phyloP scores from a whole-genome alignment of 495 filamentous ascomycete species.

The Amorphotheca resinae region DNA sequence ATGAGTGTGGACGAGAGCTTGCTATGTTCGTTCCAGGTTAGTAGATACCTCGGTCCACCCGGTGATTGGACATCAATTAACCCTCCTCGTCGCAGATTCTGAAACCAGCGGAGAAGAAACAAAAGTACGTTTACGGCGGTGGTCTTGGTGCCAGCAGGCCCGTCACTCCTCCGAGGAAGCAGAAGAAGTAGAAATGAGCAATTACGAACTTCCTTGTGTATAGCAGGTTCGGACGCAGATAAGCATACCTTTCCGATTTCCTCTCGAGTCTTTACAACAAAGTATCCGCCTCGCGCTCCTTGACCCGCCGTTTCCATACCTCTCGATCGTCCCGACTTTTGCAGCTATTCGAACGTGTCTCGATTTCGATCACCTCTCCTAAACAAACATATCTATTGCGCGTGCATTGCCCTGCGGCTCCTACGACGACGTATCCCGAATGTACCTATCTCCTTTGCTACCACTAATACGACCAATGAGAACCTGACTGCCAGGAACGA shows the following conservation, averaged over 20 bases:
- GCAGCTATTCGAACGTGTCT: constrained; percentile 5
- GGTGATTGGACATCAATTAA: constrained; percentile 11
- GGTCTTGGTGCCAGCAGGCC: constrained; percentile 76
- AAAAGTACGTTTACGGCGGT: constrained; percentile 97
- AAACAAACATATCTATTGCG: constrained; percentile 16
- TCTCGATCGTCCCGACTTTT: constrained; percentile 9
- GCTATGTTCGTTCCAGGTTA: constrained; percentile 97
- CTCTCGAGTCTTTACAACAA: constrained; percentile 19
- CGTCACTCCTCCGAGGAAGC: constrained; percentile 83
- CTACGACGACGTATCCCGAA: constrained; percentile 6
- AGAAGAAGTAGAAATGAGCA: constrained; percentile 66
- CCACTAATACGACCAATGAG: constrained; percentile 15
- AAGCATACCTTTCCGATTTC: constrained; percentile 25
- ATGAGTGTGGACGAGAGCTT: constrained; percentile 99
- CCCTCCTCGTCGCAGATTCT: constrained; percentile 56
- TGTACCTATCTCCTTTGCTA: constrained; percentile 15
- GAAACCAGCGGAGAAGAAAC: constrained; percentile 99
- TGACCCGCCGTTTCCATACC: constrained; percentile 3
- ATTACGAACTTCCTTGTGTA: constrained; percentile 69
- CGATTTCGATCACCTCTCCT: constrained; percentile 6
- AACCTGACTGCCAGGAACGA: constrained; percentile 11
- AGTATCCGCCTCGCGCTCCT: constrained; percentile 12
- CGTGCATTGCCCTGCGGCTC: constrained; percentile 2
- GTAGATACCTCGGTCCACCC: constrained; percentile 17
- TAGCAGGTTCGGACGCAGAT: constrained; percentile 97